Base-by-base conservation (phyloP, 1,284 basidiomycete genomes). In the Chondrostereum purpureum region DNA sequence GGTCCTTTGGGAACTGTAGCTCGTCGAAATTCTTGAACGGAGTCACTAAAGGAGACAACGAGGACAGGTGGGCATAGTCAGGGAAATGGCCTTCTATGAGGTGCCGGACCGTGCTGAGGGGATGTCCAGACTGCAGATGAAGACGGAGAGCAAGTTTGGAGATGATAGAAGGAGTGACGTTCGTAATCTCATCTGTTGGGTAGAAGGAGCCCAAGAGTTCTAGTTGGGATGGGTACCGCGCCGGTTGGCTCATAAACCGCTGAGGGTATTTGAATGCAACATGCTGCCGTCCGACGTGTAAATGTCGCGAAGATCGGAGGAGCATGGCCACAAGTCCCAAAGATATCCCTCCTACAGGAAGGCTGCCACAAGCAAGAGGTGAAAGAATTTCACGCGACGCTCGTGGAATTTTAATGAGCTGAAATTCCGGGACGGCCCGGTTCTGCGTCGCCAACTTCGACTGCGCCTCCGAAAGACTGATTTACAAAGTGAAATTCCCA, bases 21-120 rank as follows among this genome's bases (percentile, higher is more conserved):
- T 95, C 89, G 65, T 98, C 96, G 65, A 99, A 99, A 70, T 99
- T 99, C 65, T 94, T 82, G 58, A 76, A 73, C 1, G 93, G 89
- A 1, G 91, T 83, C 44, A 99, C 96, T 44, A 98, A 72, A 0
- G 96, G 92, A 1, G 91, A 88, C 45, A 86, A 70, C 8, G 88
- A 82, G 18, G 82, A 80, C 47, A 80, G 68, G 59, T 79, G 80
- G 17, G 77, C 65, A 64, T 84, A 91, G 44, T 75, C 66, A 11
- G 78, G 70, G 55, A 91, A 93, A 56, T 96, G 88, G 2, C 76
- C 72, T 67, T 98, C 90, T 56, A 99, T 88, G 54, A 92, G 78
- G 10, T 73, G 61, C 34, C 92, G 87, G 24, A 99, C 81, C 42
- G 91, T 94, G 54, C 74, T 75, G 27, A 99, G 74, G 1, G 96